A percentile compares a stretch with the other conserved stretches of the same genome.
phyloP scores from a whole-genome alignment of 805 yeast species.

The Kuraishia hungarica region DNA sequence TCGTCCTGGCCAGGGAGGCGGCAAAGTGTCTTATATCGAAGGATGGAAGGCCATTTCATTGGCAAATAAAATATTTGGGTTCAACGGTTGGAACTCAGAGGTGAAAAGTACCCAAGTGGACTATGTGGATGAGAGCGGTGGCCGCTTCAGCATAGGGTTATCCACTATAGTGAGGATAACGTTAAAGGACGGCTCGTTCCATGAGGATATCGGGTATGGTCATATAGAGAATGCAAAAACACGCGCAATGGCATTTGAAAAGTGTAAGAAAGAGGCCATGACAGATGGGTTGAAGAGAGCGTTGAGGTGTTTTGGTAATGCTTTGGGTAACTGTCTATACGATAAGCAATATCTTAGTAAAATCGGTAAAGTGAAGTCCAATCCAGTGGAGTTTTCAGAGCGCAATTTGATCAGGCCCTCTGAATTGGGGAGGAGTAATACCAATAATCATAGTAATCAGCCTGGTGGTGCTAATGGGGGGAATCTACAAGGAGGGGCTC shows the following conservation, averaged over 20 bases:
- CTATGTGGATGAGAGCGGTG: constrained; percentile 56
- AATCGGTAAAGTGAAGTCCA: constrained; percentile 33
- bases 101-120: constrained; percentile 59
- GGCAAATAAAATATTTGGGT: constrained; percentile 78
- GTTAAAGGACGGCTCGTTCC: constrained; percentile 73
- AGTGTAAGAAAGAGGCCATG: constrained; percentile 79
- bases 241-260: constrained; percentile 67
- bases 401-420: constrained; percentile 18
- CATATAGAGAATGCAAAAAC: constrained; percentile 61
- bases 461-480: no score
- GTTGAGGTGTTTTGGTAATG: constrained; percentile 70
- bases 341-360: constrained; percentile 57
- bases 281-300: constrained; percentile 79
- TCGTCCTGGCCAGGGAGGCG: constrained; percentile 69
- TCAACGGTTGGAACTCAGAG: constrained; percentile 78
- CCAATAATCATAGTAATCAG: background rate
- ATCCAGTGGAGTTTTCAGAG: constrained; percentile 21
- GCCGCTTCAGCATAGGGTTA: constrained; percentile 54
- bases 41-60: constrained; percentile 79
- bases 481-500: no score
- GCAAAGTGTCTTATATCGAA: constrained; percentile 63
- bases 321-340: constrained; percentile 77
- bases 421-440: background rate
- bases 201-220: constrained; percentile 74
- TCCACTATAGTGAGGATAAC: constrained; percentile 67